Base-by-base conservation (phyloP, 2,329 filamentous ascomycete genomes). In the Xylaria sp. region DNA sequence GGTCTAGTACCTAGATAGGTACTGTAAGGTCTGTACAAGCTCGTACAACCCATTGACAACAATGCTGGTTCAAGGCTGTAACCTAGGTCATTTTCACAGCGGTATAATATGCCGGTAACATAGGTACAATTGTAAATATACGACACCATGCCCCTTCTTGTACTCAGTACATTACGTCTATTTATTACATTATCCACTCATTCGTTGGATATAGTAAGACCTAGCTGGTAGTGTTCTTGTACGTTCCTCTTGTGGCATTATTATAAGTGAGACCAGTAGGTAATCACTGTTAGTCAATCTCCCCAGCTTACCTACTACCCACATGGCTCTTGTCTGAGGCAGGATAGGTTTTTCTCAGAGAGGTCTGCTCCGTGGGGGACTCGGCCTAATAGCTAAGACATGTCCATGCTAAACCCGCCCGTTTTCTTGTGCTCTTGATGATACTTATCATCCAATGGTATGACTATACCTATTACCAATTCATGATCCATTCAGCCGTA, bases 401-500 rank as follows among this genome's bases (percentile, higher is more conserved):
- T 51, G 16, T 23, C 32, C 27, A 42, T 29, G 29, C 35, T n/a
- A n/a, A 13, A 42, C 16, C 13, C 23, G 44, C 5, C 12, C n/a
- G 27, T 50, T 18, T 53, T 54, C 12, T 29, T 5, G 25, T 57
- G 27, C 16, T 27, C 23, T n/a, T n/a, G n/a, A n/a, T n/a, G n/a
- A n/a, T n/a, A n/a, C n/a, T n/a, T n/a, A n/a, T n/a, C n/a, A 35
- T 35, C n/a, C 9, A 58, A 51, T 29, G 44, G 57, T 65, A 29
- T 23, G 47, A 29, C 37, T 37, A 48, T 57, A 12, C 23, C 4
- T 5, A 23, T 35, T 23, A 3, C 18, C 18, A 50, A 37, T 18
- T 37, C 12, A 13, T 37, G 37, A 21, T 50, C 29, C 35, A 40
- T 57, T 57, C 42, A 25, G 32, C 23, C 10, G 13, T 9, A n/a